Conservation (phyloP, 176 grass and related monocot genomes). For the Oryza longistaminata region DNA sequence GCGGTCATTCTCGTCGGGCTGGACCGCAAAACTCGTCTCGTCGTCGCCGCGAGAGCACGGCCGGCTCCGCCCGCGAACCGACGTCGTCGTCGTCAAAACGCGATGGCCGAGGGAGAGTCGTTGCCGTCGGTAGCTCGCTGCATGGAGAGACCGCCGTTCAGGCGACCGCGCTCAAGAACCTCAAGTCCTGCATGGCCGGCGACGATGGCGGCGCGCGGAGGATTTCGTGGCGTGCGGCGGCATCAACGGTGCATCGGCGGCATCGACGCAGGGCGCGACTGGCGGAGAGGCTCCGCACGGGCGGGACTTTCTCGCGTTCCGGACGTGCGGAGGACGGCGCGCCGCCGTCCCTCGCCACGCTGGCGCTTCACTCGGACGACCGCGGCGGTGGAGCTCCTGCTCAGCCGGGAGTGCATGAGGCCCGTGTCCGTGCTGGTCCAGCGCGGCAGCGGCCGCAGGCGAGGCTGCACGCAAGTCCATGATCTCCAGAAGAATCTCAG, state of each 20-base stretch:
- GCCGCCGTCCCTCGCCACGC: slow-evolving; percentile 44
- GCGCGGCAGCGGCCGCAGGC: slow-evolving; percentile 70
- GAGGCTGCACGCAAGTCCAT: slow-evolving; percentile 56
- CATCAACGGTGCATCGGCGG: slow-evolving; percentile 45
- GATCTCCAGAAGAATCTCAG: slow-evolving; percentile 51
- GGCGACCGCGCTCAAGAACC: slow-evolving; percentile 47
- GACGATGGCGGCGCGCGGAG: slow-evolving; percentile 23
- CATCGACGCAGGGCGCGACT: slow-evolving; percentile 36
- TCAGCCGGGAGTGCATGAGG: slow-evolving; percentile 56
- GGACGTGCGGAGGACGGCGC: slow-evolving; percentile 61
- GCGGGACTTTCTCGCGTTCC: slow-evolving; percentile 55
- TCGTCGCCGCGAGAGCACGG: background rate
- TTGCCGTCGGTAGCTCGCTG: slow-evolving; percentile 38
- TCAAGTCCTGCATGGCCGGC: slow-evolving; percentile 37
- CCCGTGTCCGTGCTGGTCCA: slow-evolving; percentile 59
- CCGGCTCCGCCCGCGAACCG: background rate
- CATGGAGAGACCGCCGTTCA: slow-evolving; percentile 58
- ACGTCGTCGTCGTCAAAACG: too few relatives aligned
- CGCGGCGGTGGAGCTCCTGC: slow-evolving; percentile 45
- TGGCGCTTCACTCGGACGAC: slow-evolving; percentile 37
- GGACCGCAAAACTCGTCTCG: background rate
- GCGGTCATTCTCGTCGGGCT: slow-evolving; percentile 54
- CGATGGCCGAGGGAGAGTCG: slow-evolving; percentile 12
- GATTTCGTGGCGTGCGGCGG: slow-evolving; percentile 40
- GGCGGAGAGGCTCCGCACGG: slow-evolving; percentile 24